Base-by-base conservation (phyloP, 192 early-diverging fungal species). In the Coemansia sp. region DNA sequence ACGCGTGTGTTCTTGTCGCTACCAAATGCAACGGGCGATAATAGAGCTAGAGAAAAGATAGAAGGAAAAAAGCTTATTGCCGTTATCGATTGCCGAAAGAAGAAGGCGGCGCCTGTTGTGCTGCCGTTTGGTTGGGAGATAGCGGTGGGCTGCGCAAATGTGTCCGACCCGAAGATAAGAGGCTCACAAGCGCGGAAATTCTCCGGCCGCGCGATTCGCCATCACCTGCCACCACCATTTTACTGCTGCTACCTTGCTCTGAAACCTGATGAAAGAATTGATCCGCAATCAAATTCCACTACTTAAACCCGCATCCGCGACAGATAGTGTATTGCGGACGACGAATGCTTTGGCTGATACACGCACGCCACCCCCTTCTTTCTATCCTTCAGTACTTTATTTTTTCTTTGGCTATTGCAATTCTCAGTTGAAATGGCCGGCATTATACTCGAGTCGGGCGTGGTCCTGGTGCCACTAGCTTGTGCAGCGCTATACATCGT, bases 381-480 rank as follows among this genome's bases (percentile, higher is more conserved):
- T 21, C 19, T 23, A 10, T 3, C 3, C 46, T 32, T 34, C 5
- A n/a, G 34, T 36, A 36, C 34, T 36, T 36, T 36, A 36, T 36
- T 36, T 36, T 31, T 32, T 17, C 23, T 7, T 58, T 7, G 15
- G 2, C 51, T 63, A 44, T 50, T 11, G 42, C 29, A 60, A 27
- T 60, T 60, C 38, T 7, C 44, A 29, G 8, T 12, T 46, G 57
- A 58, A 62, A 82, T 82, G 80, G 60, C 75, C n/a, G 80, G 75
- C 48, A 77, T 82, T 53, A 39, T 82, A n/a, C 72, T 82, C 46
- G 80, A 82, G 66, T 82, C 80, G 25, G 72, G 62, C 14, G 39
- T 82, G 21, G 80, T 82, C 23, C 80, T 82, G 11, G 75, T 82
- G 57, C 80, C 80, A n/a, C 71, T 82, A 53, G 72, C 57, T 15